Evolutionary conservation across 805 yeast species (phyloP).

Genomic region (Komagataella ulmi): DNA sequence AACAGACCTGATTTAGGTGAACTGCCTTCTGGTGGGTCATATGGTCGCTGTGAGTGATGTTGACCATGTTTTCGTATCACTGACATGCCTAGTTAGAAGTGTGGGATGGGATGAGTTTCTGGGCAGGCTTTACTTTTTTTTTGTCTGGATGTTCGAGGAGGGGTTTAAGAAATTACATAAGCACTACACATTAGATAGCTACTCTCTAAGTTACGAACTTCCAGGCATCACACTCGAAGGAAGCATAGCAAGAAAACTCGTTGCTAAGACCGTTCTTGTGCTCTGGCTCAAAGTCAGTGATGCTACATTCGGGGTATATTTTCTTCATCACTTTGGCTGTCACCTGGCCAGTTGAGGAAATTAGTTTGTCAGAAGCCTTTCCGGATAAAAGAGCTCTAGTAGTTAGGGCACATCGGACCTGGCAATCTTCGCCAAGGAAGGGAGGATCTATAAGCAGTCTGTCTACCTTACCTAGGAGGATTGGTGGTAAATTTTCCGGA

Average conservation of each 20-base stretch:
- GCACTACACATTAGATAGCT: not conserved
- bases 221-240: constrained; percentile 62
- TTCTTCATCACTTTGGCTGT: constrained; percentile 52
- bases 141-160: not conserved
- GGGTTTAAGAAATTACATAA: not conserved
- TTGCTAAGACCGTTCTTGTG: constrained; percentile 80
- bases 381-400: constrained; percentile 43
- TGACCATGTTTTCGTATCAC: not conserved
- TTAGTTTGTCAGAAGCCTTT: constrained; percentile 26
- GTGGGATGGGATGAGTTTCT: not conserved
- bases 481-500: constrained; percentile 49
- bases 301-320: constrained; percentile 48
- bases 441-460: constrained; percentile 81
- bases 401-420: constrained; percentile 48
- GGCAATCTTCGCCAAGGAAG: constrained; percentile 72
- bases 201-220: constrained; percentile 18
- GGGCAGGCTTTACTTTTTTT: not conserved
- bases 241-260: constrained; percentile 79
- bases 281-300: constrained; percentile 63
- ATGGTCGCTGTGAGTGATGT: not conserved
- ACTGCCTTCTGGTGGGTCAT: not conserved
- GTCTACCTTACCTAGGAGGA: constrained; percentile 49
- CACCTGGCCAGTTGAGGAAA: constrained; percentile 86
- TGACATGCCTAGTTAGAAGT: not conserved
- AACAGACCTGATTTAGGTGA: not conserved